phyloP scores from a whole-genome alignment of 106 monocot species.

The Dendrobium nobile region DNA sequence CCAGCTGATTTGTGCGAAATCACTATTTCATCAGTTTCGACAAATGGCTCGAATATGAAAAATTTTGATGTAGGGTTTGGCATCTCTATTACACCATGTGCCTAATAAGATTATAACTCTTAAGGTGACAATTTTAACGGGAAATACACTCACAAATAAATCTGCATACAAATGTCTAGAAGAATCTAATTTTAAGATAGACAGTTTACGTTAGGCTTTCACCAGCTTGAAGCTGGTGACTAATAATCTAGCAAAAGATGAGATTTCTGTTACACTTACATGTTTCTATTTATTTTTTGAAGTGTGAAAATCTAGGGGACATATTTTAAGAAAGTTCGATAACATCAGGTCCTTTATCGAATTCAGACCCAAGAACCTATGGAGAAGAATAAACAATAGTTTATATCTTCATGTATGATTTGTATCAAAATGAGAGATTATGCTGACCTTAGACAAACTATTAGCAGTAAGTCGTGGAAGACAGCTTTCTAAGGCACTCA shows the following conservation, averaged over 20 bases:
- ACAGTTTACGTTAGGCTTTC: not conserved
- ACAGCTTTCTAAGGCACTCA: constrained; percentile 43
- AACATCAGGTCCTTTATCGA: not conserved
- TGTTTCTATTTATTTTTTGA: not conserved
- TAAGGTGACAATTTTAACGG: not conserved
- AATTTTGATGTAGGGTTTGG: constrained; percentile 55
- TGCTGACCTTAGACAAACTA: constrained; percentile 67
- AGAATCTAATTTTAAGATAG: not conserved
- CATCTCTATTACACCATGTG: constrained; percentile 95
- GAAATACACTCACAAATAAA: not conserved
- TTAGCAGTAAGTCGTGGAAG: constrained; percentile 62
- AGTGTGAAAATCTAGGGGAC: not conserved
- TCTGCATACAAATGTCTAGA: not conserved
- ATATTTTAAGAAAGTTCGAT: not conserved
- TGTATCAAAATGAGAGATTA: not conserved
- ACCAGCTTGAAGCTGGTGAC: not conserved
- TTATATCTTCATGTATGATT: not conserved
- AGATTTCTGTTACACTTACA: not conserved
- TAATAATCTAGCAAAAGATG: constrained; percentile 1
- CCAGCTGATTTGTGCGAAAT: constrained; percentile 49
- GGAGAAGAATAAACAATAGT: not conserved
- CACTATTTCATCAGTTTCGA: constrained; percentile 83
- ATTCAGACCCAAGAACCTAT: not conserved
- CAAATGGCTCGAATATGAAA: constrained; percentile 82
- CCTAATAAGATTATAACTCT: constrained; percentile 29